Conservation (phyloP, 129 eudicot species). For the Helichrysum umbraculigerum region DNA sequence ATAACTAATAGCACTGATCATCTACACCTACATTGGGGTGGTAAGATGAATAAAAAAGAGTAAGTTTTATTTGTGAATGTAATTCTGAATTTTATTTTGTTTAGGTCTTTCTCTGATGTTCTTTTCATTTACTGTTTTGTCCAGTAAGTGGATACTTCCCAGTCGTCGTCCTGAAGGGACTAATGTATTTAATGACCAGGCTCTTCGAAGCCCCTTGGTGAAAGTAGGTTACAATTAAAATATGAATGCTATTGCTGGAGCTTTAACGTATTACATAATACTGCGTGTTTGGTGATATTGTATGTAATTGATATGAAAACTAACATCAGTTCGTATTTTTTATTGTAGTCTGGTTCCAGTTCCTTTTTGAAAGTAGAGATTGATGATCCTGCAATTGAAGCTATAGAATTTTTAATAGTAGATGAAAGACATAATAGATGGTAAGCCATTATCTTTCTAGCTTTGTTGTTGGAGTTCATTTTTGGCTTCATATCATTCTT, state of each 20-base stretch:
- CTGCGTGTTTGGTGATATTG: conserved; percentile 16
- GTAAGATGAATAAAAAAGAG: conserved; percentile 48
- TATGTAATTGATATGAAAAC: conserved; percentile 8
- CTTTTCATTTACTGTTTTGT: conserved; percentile 2
- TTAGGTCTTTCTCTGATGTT: neutral
- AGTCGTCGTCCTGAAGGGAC: conserved; percentile 69
- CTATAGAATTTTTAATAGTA: conserved; percentile 76
- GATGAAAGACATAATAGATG: conserved; percentile 84
- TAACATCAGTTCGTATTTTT: conserved; percentile 12
- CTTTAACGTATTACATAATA: neutral
- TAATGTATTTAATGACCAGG: conserved; percentile 59
- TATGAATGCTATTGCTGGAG: neutral
- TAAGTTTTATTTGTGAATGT: conserved; percentile 32
- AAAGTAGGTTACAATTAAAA: conserved; percentile 48
- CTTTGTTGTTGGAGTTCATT: conserved; percentile 15
- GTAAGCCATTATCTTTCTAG: conserved; percentile 32
- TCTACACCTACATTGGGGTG: conserved; percentile 86
- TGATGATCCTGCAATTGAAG: conserved; percentile 80
- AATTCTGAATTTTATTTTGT: conserved; percentile 9
- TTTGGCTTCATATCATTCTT: conserved; percentile 11
- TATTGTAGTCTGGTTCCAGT: conserved; percentile 62
- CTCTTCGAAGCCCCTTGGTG: conserved; percentile 77
- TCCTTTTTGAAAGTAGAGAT: conserved; percentile 71
- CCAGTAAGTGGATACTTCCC: conserved; percentile 76
- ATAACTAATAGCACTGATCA: conserved; percentile 52